Evolutionary conservation across 1,284 basidiomycete species (phyloP), one percentile per base, ranked within the genome.

Genomic region (Ganoderma lingzhi): DNA sequence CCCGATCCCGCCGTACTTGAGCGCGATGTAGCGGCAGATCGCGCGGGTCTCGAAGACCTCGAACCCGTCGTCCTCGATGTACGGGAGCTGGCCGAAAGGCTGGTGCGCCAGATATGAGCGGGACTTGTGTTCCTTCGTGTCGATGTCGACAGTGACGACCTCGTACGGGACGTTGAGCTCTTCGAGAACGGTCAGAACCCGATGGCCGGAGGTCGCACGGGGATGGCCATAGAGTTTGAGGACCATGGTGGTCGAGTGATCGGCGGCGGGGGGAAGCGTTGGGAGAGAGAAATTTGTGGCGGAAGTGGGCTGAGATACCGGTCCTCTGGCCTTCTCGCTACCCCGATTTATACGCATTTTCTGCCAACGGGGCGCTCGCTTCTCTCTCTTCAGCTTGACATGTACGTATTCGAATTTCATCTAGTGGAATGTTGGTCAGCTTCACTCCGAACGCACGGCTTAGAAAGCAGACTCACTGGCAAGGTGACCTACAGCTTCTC

Each of bases 21-120:
- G 77, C 65, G 81, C 81, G 69, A 88, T 63, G 75, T 88, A 88
- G 28, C 86, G 83, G 5, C 72, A 72, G 68, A 90, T 88, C 4
- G 88, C 87, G 48, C 88, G 85, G 44, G 83, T 85, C 75, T 90
- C 86, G 77, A 78, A 86, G 60, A 86, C 70, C 62, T 77, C 72
- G 77, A 85, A 83, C 17, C 83, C 82, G 60, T 86, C 84, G 61
- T 86, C 83, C 53, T 85, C 80, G 66, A 92, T 82, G 78, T 86
- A 89, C 2, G 90, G 91, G 69, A 92, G 78, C 76, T 89, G 87
- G n/a, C 89, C 89, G 73, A 92, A 92, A 0, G 91, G 90, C 72
- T 92, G 90, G 37, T 82, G 78, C 39, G 76, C 77, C 28, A 84
- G 17, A 80, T 79, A 86, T 28, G 77, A 82, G 0, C 84, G 72